Conservation (phyloP, 1,139 yeast genomes). For the Debaryomyces singareniensis region DNA sequence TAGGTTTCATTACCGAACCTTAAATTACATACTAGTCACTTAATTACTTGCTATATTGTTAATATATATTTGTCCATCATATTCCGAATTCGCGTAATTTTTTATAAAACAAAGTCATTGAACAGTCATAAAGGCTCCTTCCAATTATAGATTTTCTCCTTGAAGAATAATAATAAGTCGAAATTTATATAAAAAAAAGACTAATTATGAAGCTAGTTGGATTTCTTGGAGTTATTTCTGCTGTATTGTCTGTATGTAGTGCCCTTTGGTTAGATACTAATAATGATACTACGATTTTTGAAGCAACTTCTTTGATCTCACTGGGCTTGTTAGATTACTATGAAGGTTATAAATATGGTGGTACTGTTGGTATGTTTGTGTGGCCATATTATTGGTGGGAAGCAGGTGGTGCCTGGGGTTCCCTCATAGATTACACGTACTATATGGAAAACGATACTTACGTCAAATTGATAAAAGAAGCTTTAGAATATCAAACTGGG, state of each 20-base stretch:
- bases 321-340: slow-evolving; percentile 70
- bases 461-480: slow-evolving; percentile 47
- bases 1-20: no score
- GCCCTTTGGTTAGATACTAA: slow-evolving; percentile 32
- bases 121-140: no score
- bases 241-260: slow-evolving; percentile 5
- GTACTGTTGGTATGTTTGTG: slow-evolving; percentile 70
- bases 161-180: no score
- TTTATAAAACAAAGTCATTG: no score
- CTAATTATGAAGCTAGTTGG: neutral
- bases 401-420: slow-evolving; percentile 86
- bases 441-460: slow-evolving; percentile 60
- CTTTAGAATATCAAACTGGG: slow-evolving; percentile 64
- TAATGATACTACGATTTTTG: slow-evolving; percentile 28
- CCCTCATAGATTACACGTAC: slow-evolving; percentile 61
- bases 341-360: slow-evolving; percentile 58
- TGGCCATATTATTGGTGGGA: slow-evolving; percentile 92
- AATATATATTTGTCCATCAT: no score
- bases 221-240: slow-evolving; percentile 1
- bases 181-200: no score
- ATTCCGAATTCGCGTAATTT: no score
- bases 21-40: no score
- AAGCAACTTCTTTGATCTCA: slow-evolving; percentile 53
- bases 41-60: no score
- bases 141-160: no score